Evolutionary conservation across 2,329 filamentous ascomycete species (phyloP).

Genomic region (Cladophialophora carrionii): DNA sequence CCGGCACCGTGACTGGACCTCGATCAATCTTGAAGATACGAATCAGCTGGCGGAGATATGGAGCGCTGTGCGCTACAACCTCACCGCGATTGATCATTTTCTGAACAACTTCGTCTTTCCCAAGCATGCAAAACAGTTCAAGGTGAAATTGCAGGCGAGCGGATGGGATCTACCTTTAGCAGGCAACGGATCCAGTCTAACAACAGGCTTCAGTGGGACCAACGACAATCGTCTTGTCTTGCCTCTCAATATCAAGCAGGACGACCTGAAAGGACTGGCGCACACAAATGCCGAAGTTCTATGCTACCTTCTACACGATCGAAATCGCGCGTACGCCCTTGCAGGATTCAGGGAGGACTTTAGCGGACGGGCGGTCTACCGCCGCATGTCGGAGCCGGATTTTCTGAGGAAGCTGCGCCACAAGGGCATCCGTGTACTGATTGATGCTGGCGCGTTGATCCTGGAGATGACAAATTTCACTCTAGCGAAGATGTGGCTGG

Average conservation of each 20-base stretch:
- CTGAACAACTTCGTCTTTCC: constrained; percentile 63
- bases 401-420: constrained; percentile 11
- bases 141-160: constrained; percentile 64
- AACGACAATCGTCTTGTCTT: constrained; percentile 65
- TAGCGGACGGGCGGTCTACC: constrained; percentile 5
- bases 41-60: constrained; percentile 58
- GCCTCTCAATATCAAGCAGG: constrained; percentile 60
- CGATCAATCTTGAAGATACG: constrained; percentile 63
- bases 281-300: constrained; percentile 72
- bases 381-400: constrained; percentile 15
- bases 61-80: constrained; percentile 56
- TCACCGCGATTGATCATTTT: constrained; percentile 65
- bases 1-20: constrained; percentile 50
- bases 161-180: constrained; percentile 66
- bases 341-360: constrained; percentile 9
- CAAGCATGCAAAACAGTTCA: constrained; percentile 65
- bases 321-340: constrained; percentile 16
- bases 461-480: constrained; percentile 63
- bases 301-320: constrained; percentile 56
- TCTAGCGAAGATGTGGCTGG: constrained; percentile 60
- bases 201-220: constrained; percentile 68
- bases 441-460: constrained; percentile 72
- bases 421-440: constrained; percentile 57
- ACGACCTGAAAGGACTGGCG: constrained; percentile 57
- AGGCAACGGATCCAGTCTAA: constrained; percentile 56